phyloP scores from a whole-genome alignment of 257 asterid genomes.

The Fraxinus cuspidata region DNA sequence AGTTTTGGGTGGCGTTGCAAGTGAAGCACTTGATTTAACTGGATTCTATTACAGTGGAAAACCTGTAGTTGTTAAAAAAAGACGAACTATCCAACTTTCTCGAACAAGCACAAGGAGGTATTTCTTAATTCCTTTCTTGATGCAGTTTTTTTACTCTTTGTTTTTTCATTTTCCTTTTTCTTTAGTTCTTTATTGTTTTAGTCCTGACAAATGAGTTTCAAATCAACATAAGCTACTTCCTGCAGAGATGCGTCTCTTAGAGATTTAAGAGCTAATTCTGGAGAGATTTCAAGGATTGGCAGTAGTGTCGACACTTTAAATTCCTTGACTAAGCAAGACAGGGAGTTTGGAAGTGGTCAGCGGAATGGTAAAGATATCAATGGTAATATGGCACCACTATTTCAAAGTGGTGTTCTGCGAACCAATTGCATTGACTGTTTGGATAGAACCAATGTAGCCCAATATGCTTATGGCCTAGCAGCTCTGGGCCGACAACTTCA shows the following conservation, averaged over 20 bases:
- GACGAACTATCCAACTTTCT: constrained; percentile 55
- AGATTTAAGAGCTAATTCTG: constrained; percentile 71
- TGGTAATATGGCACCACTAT: constrained; percentile 46
- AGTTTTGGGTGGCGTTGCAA: constrained; percentile 96
- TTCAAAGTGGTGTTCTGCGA: constrained; percentile 97
- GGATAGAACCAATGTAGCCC: constrained; percentile 98
- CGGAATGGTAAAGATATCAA: constrained; percentile 40
- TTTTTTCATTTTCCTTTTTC: not conserved
- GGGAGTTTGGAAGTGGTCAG: constrained; percentile 54
- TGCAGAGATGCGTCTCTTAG: constrained; percentile 76
- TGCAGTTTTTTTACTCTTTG: not conserved
- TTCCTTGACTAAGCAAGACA: constrained; percentile 58
- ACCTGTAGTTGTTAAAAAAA: constrained; percentile 60
- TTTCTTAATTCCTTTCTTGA: constrained; percentile 18
- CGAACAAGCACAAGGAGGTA: constrained; percentile 90
- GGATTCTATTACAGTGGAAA: constrained; percentile 94
- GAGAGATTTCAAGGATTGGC: constrained; percentile 64
- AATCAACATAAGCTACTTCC: constrained; percentile 28
- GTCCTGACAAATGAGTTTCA: not conserved
- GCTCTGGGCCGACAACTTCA: constrained; percentile 96
- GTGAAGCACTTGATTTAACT: constrained; percentile 93
- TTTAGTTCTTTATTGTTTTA: not conserved
- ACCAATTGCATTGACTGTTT: constrained; percentile 98
- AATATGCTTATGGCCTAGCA: constrained; percentile 94
- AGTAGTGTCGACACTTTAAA: constrained; percentile 44